Conservation (phyloP, 495 filamentous ascomycete species). For the Tuber aestivum region DNA sequence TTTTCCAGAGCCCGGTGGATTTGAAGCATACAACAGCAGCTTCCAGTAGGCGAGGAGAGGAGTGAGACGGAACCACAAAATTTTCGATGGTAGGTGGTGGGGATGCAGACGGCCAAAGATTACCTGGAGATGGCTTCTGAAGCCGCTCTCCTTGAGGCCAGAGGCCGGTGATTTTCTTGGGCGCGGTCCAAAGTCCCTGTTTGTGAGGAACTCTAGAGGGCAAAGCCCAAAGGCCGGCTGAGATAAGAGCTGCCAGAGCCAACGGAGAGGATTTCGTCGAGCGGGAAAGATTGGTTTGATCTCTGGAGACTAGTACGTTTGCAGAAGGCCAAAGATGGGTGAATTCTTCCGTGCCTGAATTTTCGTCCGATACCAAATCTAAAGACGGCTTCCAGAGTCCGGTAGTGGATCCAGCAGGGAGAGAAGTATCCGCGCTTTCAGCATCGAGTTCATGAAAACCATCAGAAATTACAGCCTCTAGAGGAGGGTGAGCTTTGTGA, state of each 20-base stretch:
- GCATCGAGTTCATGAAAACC: not conserved
- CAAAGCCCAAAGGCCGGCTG: conserved; percentile 14
- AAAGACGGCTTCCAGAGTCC: not conserved
- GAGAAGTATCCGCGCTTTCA: not conserved
- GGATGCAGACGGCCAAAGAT: conserved; percentile 25
- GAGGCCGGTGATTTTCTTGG: conserved; percentile 12
- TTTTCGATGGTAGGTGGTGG: conserved; percentile 2
- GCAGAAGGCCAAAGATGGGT: conserved; percentile 15
- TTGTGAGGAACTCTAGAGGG: not conserved
- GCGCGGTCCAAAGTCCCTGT: conserved; percentile 12
- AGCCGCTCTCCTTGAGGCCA: conserved; percentile 15
- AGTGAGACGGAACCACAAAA: not conserved
- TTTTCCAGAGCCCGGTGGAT: conserved; percentile 14
- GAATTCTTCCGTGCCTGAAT: not conserved
- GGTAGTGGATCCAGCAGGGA: not conserved
- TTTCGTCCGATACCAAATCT: not conserved
- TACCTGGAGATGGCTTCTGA: not conserved
- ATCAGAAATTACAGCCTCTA: not conserved
- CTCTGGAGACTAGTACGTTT: not conserved
- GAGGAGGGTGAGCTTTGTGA: not conserved
- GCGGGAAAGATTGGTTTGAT: not conserved
- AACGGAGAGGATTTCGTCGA: not conserved
- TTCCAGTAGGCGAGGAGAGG: not conserved
- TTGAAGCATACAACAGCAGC: not conserved
- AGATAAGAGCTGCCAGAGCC: not conserved